phyloP scores from a whole-genome alignment of 116 monocot genomes.

The Papilionanthe hybrid region DNA sequence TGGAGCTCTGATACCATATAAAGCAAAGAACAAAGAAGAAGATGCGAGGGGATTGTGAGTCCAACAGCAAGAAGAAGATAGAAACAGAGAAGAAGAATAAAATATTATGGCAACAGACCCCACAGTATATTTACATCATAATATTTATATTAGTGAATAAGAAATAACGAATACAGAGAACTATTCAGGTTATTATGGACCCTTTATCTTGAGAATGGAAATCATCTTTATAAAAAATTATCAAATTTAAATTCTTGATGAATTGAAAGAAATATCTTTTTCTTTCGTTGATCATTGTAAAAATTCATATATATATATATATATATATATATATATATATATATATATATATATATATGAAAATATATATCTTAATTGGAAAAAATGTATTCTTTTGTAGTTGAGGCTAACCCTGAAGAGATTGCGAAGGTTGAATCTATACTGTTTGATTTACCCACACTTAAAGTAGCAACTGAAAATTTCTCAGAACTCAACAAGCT shows the following conservation, averaged over 20 bases:
- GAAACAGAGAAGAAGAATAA: too few relatives aligned
- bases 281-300: neutral
- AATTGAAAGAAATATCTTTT: neutral
- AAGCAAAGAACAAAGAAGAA: too few relatives aligned
- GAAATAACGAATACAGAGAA: too few relatives aligned
- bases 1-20: too few relatives aligned
- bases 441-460: constrained; percentile 12
- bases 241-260: too few relatives aligned
- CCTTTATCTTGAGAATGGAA: too few relatives aligned
- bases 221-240: neutral
- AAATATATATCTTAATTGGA: neutral
- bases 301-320: neutral
- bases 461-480: constrained; percentile 17
- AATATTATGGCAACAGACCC: too few relatives aligned
- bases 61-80: too few relatives aligned
- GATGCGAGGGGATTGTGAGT: too few relatives aligned
- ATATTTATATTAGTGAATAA: too few relatives aligned
- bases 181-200: too few relatives aligned
- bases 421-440: neutral
- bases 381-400: neutral
- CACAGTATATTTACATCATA: too few relatives aligned
- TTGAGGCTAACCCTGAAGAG: neutral
- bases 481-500: constrained; percentile 27
- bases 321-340: neutral
- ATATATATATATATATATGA: neutral